These are phyloP conservation scores for Mycena indigotica DNA, from an alignment of 768 basidiomycete genomes.

Conservation along the genomic window DNA sequence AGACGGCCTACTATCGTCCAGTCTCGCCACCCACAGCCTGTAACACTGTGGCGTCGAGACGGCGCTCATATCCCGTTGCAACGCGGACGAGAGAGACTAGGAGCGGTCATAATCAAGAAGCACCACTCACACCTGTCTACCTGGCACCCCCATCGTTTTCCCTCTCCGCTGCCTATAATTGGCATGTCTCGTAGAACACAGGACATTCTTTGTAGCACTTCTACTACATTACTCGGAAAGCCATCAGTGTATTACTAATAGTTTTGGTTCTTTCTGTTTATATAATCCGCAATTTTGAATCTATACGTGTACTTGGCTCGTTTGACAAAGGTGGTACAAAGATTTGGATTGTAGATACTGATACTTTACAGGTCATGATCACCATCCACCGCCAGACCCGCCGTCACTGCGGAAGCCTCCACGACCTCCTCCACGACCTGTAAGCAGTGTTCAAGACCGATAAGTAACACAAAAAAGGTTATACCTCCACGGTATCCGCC, in stretches of 20 bases:
- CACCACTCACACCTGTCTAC: background rate
- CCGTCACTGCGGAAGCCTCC: background rate
- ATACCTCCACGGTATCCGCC: background rate
- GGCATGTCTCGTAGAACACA: too few relatives aligned
- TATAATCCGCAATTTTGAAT: background rate
- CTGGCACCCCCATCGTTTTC: background rate
- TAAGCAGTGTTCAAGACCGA: too few relatives aligned
- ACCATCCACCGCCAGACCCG: background rate
- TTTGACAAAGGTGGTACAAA: too few relatives aligned
- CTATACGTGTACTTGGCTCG: too few relatives aligned
- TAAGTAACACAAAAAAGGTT: too few relatives aligned
- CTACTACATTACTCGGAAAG: background rate
- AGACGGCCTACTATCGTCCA: too few relatives aligned
- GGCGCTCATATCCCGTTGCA: background rate
- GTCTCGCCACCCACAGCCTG: too few relatives aligned
- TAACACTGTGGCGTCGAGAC: too few relatives aligned
- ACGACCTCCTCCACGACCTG: background rate
- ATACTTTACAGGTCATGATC: background rate
- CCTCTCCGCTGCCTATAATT: too few relatives aligned
- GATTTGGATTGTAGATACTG: too few relatives aligned
- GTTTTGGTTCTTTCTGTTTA: background rate
- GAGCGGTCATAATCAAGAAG: background rate
- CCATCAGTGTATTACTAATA: background rate
- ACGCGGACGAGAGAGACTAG: background rate
- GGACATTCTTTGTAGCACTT: too few relatives aligned